Evolutionary conservation across 106 monocot species (phyloP), one percentile per base, ranked within the genome.

Genomic region (Amphibolis antarctica): DNA sequence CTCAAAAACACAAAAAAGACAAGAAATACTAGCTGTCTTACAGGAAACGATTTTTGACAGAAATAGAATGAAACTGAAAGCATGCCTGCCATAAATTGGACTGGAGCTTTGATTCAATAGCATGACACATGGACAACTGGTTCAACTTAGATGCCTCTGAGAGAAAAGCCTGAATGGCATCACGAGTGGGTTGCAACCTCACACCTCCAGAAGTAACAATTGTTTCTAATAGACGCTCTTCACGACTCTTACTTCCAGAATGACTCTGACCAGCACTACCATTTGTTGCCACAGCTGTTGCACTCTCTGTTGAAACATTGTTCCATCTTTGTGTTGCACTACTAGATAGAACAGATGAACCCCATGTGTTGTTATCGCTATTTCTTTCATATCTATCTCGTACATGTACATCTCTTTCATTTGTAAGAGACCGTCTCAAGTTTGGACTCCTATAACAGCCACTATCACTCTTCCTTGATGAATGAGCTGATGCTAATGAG

Each of bases 61-160:
- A 59, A 43, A 57, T 26, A 57, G 57, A 57, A 57, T 42, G 29
- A 22, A 61, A 28, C 0, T 43, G 43, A 68, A 11, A 60, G 46
- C 74, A 74, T 78, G 66, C 98, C 98, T 98, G 91, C 98, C 98
- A 98, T 22, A 98, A 26, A 63, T 80, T 85, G 60, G 98, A 98
- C 14, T 91, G 91, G 26, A 98, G 78, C 66, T 98, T 98, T 43
- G 66, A 68, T 43, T 98, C 88, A 65, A 98, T 55, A 51, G 87
- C 87, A 62, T 55, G 80, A 67, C 82, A 81, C 87, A 98, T 85
- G 22, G 70, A 68, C 26, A 88, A 44, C 43, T 80, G 66, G 81
- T 88, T 86, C 74, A 98, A 30, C 69, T 88, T 98, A 19, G 74
- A 60, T 0, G 80, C 76, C 67, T 98, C 87, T 7, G 65, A 19